Conservation (phyloP, 2,329 filamentous ascomycete genomes). For the Fusarium sacchari region DNA sequence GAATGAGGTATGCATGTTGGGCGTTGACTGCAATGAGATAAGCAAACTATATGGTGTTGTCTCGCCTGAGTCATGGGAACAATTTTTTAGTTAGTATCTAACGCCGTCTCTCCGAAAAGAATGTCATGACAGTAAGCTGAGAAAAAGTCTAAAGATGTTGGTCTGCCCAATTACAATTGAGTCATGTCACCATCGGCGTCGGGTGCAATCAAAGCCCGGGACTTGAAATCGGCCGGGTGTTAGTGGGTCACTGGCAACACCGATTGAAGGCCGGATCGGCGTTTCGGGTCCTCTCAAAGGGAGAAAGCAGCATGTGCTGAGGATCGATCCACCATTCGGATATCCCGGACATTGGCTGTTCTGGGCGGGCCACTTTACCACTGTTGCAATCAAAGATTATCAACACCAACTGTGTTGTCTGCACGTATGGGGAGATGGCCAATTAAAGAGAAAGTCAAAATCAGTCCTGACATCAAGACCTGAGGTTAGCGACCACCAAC, state of each 20-base stretch:
- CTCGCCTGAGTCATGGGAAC: constrained; percentile 9
- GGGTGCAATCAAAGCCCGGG: constrained; percentile 9
- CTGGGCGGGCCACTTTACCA: constrained; percentile 8
- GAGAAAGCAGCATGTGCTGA: constrained; percentile 1
- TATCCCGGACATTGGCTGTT: constrained; percentile 21
- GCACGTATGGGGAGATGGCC: neutral
- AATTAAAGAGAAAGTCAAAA: neutral
- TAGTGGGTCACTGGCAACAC: constrained; percentile 13
- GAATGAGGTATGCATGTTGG: neutral
- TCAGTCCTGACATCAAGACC: constrained; percentile 27
- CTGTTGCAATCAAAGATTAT: neutral
- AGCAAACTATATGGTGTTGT: neutral
- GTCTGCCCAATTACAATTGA: constrained; percentile 1
- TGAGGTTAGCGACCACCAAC: constrained; percentile 9
- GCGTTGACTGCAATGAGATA: constrained; percentile 9
- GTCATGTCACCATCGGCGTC: constrained; percentile 15
- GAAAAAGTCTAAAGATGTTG: neutral
- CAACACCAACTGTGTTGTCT: neutral
- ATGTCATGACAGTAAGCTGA: neutral
- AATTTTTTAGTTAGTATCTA: neutral
- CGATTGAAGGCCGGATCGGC: constrained; percentile 32
- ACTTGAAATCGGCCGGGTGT: constrained; percentile 18
- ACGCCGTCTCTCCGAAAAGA: neutral
- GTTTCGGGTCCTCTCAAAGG: constrained; percentile 19
- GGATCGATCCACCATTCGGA: constrained; percentile 35